These are phyloP conservation scores for Alternaria sp. DNA, from an alignment of 2,329 filamentous ascomycete species.

Conservation along the genomic window DNA sequence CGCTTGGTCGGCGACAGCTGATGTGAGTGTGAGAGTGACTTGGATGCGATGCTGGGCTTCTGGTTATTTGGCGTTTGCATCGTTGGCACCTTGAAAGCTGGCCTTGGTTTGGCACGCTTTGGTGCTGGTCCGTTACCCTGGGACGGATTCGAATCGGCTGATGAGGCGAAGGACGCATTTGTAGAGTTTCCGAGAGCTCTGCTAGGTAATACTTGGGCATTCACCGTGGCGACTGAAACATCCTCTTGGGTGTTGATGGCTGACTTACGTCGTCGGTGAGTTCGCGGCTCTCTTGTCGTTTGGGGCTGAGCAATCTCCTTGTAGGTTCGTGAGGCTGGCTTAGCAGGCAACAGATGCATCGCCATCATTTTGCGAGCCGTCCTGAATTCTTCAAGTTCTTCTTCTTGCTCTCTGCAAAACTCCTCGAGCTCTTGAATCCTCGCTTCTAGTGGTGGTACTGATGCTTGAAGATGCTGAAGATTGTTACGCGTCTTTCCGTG, in stretches of 20 bases:
- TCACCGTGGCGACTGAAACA: neutral
- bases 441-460: constrained; percentile 25
- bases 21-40: constrained; percentile 20
- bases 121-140: constrained; percentile 44
- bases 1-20: constrained; percentile 34
- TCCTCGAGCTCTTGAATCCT: constrained; percentile 36
- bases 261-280: constrained; percentile 36
- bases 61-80: constrained; percentile 38
- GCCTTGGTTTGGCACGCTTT: constrained; percentile 50
- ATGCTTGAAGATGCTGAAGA: constrained; percentile 20
- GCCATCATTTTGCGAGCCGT: constrained; percentile 34
- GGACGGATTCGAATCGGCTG: constrained; percentile 17
- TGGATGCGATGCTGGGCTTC: constrained; percentile 16
- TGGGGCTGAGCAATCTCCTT: constrained; percentile 17
- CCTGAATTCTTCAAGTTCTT: constrained; percentile 36
- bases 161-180: constrained; percentile 34
- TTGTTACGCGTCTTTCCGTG: constrained; percentile 25
- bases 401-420: constrained; percentile 36
- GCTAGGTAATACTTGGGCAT: constrained; percentile 10
- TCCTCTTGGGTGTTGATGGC: constrained; percentile 16
- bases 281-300: constrained; percentile 17
- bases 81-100: constrained; percentile 38
- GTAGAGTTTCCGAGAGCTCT: constrained; percentile 25
- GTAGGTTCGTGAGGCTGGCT: constrained; percentile 16
- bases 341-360: constrained; percentile 26